These are phyloP conservation scores for Ceratobasidium sp. DNA, from an alignment of 1,284 basidiomycete genomes.

Conservation along the genomic window DNA sequence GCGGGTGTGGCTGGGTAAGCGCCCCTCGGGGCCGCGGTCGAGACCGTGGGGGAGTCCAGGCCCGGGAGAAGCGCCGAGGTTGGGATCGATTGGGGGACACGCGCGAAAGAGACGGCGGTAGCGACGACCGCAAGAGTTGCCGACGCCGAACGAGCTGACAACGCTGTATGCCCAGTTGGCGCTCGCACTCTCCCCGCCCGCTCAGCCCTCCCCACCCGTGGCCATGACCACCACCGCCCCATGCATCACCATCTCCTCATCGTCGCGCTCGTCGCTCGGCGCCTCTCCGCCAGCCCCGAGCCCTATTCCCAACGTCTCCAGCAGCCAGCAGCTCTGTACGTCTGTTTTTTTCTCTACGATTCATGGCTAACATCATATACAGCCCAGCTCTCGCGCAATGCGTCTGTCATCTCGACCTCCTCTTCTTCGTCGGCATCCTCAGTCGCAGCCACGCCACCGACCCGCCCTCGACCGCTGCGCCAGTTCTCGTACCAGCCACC, in stretches of 20 bases:
- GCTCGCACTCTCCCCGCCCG: not conserved
- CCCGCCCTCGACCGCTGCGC: slow-evolving; percentile 60
- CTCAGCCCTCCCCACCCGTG: not conserved
- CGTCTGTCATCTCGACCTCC: slow-evolving; percentile 71
- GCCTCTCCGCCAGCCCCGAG: not conserved
- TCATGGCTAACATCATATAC: not conserved
- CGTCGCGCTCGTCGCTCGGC: slow-evolving; percentile 13
- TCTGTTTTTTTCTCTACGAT: not conserved
- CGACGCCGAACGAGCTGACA: not conserved
- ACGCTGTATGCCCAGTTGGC: slow-evolving; percentile 17
- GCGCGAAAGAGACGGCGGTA: not conserved
- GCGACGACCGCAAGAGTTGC: not conserved
- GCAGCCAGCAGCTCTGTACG: slow-evolving; percentile 9
- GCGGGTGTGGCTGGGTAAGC: not conserved
- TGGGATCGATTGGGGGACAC: slow-evolving; percentile 28
- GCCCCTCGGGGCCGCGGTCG: slow-evolving; percentile 4
- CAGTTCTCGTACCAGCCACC: slow-evolving; percentile 51
- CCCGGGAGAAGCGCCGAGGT: slow-evolving; percentile 17
- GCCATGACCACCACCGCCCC: slow-evolving; percentile 25
- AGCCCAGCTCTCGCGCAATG: slow-evolving; percentile 66
- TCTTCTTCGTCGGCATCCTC: slow-evolving; percentile 43
- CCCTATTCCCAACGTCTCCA: not conserved
- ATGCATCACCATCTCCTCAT: slow-evolving; percentile 25
- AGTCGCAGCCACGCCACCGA: slow-evolving; percentile 55
- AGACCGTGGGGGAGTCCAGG: slow-evolving; percentile 14